phyloP scores from a whole-genome alignment of 106 monocot species.

The Apostasia ramifera region DNA sequence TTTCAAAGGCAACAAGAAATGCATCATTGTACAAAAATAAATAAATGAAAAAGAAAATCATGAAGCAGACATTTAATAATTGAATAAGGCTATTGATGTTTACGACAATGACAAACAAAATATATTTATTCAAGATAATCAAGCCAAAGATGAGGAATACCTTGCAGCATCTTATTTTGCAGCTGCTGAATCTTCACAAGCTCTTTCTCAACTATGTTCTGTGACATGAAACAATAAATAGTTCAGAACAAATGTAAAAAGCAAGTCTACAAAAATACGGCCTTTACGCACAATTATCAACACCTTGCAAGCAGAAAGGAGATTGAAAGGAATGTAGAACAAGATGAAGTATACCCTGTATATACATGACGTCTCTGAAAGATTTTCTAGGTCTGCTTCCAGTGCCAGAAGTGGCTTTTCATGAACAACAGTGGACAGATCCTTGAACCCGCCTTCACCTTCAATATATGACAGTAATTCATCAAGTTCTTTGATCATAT shows the following conservation, averaged over 20 bases:
- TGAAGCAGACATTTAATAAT: too few species aligned
- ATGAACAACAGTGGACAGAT: constrained; percentile 51
- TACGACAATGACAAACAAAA: too few species aligned
- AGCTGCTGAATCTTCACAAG: constrained; percentile 66
- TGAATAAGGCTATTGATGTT: too few species aligned
- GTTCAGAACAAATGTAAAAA: not conserved
- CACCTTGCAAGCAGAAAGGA: constrained; percentile 3
- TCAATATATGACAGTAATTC: constrained; percentile 57
- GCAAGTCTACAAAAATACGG: not conserved
- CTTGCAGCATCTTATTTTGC: constrained; percentile 69
- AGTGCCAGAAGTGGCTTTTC: constrained; percentile 46
- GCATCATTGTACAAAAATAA: too few species aligned
- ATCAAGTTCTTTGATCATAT: constrained; percentile 78
- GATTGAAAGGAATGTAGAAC: not conserved
- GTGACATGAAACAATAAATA: constrained; percentile 8
- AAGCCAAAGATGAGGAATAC: constrained; percentile 18
- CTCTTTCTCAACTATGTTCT: constrained; percentile 51
- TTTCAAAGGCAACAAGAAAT: too few species aligned
- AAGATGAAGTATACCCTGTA: constrained; percentile 42
- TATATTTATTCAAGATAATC: too few species aligned
- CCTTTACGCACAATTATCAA: not conserved
- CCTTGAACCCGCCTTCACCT: constrained; percentile 60
- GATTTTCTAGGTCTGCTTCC: constrained; percentile 49
- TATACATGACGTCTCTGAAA: constrained; percentile 28
- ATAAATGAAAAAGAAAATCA: too few species aligned